Conservation (phyloP, 441 rosid species). For the Raphanus hybrid region DNA sequence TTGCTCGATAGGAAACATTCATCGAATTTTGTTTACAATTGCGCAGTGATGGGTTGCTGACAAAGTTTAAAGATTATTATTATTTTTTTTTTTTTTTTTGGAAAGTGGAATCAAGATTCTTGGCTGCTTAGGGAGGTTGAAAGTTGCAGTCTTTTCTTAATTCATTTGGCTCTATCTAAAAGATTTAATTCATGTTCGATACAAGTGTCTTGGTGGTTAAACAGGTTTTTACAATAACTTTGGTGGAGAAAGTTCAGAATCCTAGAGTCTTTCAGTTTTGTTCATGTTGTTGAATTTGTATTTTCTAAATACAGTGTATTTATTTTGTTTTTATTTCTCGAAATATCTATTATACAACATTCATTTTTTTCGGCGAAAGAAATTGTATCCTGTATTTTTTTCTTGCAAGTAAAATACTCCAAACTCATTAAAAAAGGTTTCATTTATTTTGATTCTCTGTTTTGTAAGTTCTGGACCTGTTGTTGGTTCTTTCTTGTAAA, state of each 20-base stretch:
- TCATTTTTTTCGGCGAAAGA: too few relatives aligned
- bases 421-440: too few relatives aligned
- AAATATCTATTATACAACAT: too few relatives aligned
- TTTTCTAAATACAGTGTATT: too few relatives aligned
- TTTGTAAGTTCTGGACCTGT: background rate
- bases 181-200: background rate
- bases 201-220: background rate
- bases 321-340: too few relatives aligned
- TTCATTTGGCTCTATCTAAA: constrained; percentile 14
- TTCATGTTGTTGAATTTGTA: too few relatives aligned
- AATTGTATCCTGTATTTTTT: too few relatives aligned
- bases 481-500: background rate
- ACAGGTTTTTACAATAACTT: too few relatives aligned
- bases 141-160: constrained; percentile 6
- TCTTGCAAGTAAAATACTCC: too few relatives aligned
- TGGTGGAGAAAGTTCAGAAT: background rate
- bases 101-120: constrained; percentile 54
- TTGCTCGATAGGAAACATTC: constrained; percentile 54
- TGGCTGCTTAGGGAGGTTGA: constrained; percentile 55
- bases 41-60: constrained; percentile 66
- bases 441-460: background rate
- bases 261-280: too few relatives aligned
- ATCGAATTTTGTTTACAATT: constrained; percentile 61
- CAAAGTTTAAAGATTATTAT: constrained; percentile 35
- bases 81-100: too few relatives aligned